Percentiles rank a stretch among this genome's conserved stretches.
Conservation (phyloP, 1,284 basidiomycete genomes). For the Lentinula novae-zelandiae region DNA sequence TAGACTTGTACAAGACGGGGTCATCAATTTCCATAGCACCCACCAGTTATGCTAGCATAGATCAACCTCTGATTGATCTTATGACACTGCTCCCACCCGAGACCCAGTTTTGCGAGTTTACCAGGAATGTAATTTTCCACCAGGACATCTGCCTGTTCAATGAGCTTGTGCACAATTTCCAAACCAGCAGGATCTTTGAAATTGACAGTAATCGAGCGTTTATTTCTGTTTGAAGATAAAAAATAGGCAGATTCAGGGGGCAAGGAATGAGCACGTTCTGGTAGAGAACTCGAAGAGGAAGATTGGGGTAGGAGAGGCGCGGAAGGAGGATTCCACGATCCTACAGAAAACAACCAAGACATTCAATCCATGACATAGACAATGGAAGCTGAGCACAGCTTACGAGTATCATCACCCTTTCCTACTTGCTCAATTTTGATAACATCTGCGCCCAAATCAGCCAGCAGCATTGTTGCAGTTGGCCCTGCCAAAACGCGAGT, state of each 20-base stretch:
- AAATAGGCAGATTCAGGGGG: constrained; percentile 95
- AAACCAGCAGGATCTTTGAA: constrained; percentile 79
- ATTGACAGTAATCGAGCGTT: constrained; percentile 85
- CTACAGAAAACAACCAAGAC: constrained; percentile 31
- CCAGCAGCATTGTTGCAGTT: constrained; percentile 86
- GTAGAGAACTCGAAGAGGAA: constrained; percentile 21
- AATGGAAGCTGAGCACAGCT: constrained; percentile 17
- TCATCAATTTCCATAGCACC: background rate
- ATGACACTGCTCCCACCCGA: constrained; percentile 83
- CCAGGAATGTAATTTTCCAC: constrained; percentile 87
- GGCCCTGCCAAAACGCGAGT: constrained; percentile 83
- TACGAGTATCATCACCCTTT: constrained; percentile 89
- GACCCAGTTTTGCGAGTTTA: constrained; percentile 80
- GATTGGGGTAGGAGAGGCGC: constrained; percentile 59
- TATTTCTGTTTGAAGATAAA: constrained; percentile 85
- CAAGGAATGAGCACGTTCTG: constrained; percentile 53
- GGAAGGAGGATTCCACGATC: constrained; percentile 78
- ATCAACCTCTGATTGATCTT: constrained; percentile 81
- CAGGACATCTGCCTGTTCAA: constrained; percentile 78
- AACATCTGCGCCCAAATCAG: constrained; percentile 87
- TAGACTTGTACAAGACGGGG: background rate
- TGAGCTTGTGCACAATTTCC: constrained; percentile 73
- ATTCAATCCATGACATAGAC: constrained; percentile 15
- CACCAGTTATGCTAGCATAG: constrained; percentile 89
- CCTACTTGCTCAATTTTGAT: constrained; percentile 85